Base-by-base conservation (phyloP, 2,329 filamentous ascomycete genomes). In the Fusarium marasasianum region DNA sequence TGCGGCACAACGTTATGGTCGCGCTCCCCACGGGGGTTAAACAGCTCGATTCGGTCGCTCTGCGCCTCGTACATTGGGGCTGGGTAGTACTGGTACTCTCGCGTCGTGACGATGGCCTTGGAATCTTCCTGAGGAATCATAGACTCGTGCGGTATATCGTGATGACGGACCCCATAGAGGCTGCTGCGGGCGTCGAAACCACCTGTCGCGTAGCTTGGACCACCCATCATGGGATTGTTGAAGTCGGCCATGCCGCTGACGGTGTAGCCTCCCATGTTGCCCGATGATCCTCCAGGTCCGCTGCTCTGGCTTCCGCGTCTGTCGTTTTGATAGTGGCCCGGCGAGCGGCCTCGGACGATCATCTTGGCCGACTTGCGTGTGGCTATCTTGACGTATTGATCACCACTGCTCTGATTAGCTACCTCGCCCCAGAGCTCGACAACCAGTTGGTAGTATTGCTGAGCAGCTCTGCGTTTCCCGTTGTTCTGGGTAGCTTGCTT, bases 401-500 rank as follows among this genome's bases (percentile, higher is more conserved):
- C 87, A 24, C 75, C 79, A 66, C 65, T 82, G 53, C 38, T 62
- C 75, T 82, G 85, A 38, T 81, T 79, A 6, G 90, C 87, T 13
- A 94, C 84, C 73, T 95, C 91, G 13, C 89, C 94, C 82, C 91
- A 94, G 3, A 97, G 89, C 80, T 97, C 94, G 8, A 97, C 92
- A 51, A 97, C 90, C n/a, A 98, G 87, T 77, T 96, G 94, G 79
- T 97, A 98, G 81, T 95, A 97, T 77, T 98, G 95, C 80, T 98
- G 95, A 24, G 95, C 94, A 3, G 95, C 95, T 64, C 95, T 88
- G 75, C 95, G 89, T 82, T 97, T 97, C 53, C 95, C 95, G 76
- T 98, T 98, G 84, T 98, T 98, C 31, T 94, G 94, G 0, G 95
- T 98, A 3, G 95, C 95, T 74, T 94, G 94, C 81, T 97, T 97